Conservation (phyloP, 768 basidiomycete genomes). For the Calocera cornea region DNA sequence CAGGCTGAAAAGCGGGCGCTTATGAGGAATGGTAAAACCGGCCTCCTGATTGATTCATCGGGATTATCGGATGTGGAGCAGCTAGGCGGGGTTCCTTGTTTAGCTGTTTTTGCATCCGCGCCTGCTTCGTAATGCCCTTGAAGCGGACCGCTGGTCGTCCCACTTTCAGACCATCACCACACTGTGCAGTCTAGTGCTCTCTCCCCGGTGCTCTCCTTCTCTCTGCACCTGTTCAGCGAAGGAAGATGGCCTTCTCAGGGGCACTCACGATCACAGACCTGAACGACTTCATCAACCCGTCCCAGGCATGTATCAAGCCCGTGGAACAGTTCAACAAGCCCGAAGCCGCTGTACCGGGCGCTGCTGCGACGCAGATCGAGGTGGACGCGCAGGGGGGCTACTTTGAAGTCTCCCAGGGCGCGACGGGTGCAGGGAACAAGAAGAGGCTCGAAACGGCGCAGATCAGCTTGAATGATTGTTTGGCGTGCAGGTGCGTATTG, state of each 20-base stretch:
- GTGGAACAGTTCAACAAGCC: slow-evolving; percentile 44
- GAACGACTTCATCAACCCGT: slow-evolving; percentile 93
- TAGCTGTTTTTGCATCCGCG: background rate
- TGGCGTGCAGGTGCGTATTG: slow-evolving; percentile 93
- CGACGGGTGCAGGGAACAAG: slow-evolving; percentile 13
- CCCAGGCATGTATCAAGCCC: slow-evolving; percentile 95
- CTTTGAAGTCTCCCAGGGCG: slow-evolving; percentile 49
- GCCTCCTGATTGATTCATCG: background rate
- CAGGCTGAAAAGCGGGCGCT: background rate
- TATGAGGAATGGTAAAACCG: background rate
- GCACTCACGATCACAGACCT: slow-evolving; percentile 82
- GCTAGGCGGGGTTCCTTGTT: background rate
- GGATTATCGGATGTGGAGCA: slow-evolving; percentile 2
- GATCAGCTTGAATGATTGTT: slow-evolving; percentile 91
- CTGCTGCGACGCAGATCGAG: slow-evolving; percentile 70
- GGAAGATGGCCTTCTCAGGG: slow-evolving; percentile 73
- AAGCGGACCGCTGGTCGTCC: background rate
- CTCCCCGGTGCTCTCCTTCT: background rate
- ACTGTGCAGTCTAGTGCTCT: background rate
- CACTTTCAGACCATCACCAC: background rate
- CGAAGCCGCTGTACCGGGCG: slow-evolving; percentile 26
- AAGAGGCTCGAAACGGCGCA: slow-evolving; percentile 82
- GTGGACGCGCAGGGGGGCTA: slow-evolving; percentile 78
- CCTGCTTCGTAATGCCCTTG: background rate
- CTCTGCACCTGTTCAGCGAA: background rate